Conservation (phyloP, 2,329 filamentous ascomycete species). For the Didymella lethalis region DNA sequence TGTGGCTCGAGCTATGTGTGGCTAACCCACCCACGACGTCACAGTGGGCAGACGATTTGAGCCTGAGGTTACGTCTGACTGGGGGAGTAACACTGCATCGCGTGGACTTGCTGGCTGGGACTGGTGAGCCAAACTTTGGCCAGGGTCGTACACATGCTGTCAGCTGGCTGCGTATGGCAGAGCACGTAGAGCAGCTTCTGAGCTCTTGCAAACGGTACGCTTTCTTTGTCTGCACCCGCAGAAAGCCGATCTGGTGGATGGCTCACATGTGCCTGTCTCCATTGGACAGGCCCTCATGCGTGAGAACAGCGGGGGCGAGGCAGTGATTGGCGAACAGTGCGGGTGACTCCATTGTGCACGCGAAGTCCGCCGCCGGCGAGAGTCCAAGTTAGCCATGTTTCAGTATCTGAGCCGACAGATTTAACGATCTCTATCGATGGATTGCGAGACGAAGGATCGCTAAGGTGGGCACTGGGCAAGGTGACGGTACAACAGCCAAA, state of each 20-base stretch:
- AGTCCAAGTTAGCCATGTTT: not conserved
- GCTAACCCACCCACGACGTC: constrained; percentile 6
- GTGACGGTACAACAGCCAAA: not conserved
- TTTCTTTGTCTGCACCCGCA: not conserved
- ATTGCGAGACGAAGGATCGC: not conserved
- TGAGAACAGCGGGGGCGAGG: not conserved
- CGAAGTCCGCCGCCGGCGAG: constrained; percentile 2
- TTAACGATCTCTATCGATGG: not conserved
- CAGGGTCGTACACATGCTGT: constrained; percentile 2
- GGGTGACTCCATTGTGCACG: constrained; percentile 1
- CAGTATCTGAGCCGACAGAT: not conserved
- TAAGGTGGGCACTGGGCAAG: not conserved
- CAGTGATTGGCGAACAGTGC: constrained; percentile 1
- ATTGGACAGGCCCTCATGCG: not conserved
- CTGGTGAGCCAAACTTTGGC: not conserved
- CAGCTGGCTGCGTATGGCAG: constrained; percentile 6
- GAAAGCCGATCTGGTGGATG: not conserved
- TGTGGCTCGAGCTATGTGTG: constrained; percentile 6
- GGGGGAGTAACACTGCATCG: constrained; percentile 7
- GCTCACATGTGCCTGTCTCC: not conserved
- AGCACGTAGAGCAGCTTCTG: not conserved
- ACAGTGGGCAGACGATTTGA: constrained; percentile 3
- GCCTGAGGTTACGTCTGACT: constrained; percentile 16
- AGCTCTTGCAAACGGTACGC: not conserved
- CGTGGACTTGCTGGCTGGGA: constrained; percentile 9